Evolutionary conservation across 1,284 basidiomycete species (phyloP).

Genomic region (Fistulinella cinereoalba): DNA sequence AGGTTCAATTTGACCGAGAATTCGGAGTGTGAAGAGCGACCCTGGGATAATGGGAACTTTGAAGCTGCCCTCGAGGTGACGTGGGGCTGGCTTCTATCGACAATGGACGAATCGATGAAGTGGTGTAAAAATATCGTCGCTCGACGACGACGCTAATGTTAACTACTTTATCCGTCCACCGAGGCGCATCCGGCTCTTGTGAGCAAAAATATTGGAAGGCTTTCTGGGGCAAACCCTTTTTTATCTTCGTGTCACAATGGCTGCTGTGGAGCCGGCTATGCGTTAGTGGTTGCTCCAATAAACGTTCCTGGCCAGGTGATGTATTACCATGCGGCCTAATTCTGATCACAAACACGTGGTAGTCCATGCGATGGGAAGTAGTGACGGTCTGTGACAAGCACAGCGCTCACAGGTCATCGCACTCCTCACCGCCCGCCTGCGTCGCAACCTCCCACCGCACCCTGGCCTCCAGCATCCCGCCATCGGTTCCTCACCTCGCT

Average conservation of each 20-base stretch:
- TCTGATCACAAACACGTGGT: no score
- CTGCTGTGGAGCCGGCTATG: background rate
- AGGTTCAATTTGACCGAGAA: constrained; percentile 66
- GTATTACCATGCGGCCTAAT: no score
- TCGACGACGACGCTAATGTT: constrained; percentile 11
- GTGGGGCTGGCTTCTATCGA: constrained; percentile 48
- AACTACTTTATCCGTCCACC: background rate
- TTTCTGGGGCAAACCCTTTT: background rate
- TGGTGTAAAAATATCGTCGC: constrained; percentile 24
- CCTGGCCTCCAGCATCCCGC: no score
- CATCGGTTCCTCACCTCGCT: no score
- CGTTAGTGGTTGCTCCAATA: background rate
- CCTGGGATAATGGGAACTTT: constrained; percentile 59
- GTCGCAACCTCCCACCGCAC: no score
- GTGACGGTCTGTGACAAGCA: no score
- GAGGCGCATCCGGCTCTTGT: background rate
- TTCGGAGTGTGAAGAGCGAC: constrained; percentile 55
- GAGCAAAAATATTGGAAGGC: background rate
- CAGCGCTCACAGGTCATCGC: no score
- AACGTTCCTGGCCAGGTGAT: background rate
- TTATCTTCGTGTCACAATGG: background rate
- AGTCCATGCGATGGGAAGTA: no score
- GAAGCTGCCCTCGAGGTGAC: constrained; percentile 60
- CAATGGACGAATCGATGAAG: constrained; percentile 9
- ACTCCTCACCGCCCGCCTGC: no score